Percentiles rank a stretch among this genome's conserved stretches.
These are phyloP conservation scores for Alternaria postmessia DNA, from an alignment of 2,329 filamentous ascomycete species.

Conservation along the genomic window DNA sequence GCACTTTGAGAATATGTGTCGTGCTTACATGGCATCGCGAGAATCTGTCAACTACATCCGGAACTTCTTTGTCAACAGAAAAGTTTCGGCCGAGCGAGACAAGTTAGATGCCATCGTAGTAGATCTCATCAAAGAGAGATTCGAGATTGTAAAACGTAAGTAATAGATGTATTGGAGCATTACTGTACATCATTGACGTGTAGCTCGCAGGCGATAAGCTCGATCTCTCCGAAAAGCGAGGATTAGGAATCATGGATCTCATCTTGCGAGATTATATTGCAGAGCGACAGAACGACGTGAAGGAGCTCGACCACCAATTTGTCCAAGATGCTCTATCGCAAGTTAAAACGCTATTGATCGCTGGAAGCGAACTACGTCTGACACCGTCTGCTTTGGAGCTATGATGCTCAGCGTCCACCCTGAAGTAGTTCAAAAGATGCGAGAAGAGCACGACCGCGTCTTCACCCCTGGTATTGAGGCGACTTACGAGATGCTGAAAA, in stretches of 20 bases:
- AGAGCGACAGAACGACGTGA: slow-evolving; percentile 24
- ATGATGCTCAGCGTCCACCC: slow-evolving; percentile 44
- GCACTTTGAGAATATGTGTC: slow-evolving; percentile 31
- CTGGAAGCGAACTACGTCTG: slow-evolving; percentile 54
- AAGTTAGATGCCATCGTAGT: slow-evolving; percentile 47
- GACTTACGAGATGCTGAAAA: slow-evolving; percentile 51
- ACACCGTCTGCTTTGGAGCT: slow-evolving; percentile 39
- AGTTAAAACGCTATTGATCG: slow-evolving; percentile 54
- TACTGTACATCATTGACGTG: not conserved
- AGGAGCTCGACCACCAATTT: slow-evolving; percentile 45
- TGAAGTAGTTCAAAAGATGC: slow-evolving; percentile 40
- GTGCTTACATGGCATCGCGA: slow-evolving; percentile 18
- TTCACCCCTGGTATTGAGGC: slow-evolving; percentile 55
- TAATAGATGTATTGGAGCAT: slow-evolving; percentile 5
- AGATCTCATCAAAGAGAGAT: slow-evolving; percentile 49
- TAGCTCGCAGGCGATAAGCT: slow-evolving; percentile 33
- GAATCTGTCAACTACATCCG: slow-evolving; percentile 33
- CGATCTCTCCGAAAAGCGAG: slow-evolving; percentile 47
- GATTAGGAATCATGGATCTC: slow-evolving; percentile 48
- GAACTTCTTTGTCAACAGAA: slow-evolving; percentile 21
- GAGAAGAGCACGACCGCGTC: slow-evolving; percentile 62
- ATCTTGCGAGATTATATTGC: slow-evolving; percentile 40
- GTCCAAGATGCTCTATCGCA: slow-evolving; percentile 47
- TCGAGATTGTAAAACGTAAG: slow-evolving; percentile 30
- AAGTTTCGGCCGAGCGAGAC: slow-evolving; percentile 12